Evolutionary conservation across 2,329 filamentous ascomycete genomes (phyloP).

Genomic region (Cladosporium cucumerinum): DNA sequence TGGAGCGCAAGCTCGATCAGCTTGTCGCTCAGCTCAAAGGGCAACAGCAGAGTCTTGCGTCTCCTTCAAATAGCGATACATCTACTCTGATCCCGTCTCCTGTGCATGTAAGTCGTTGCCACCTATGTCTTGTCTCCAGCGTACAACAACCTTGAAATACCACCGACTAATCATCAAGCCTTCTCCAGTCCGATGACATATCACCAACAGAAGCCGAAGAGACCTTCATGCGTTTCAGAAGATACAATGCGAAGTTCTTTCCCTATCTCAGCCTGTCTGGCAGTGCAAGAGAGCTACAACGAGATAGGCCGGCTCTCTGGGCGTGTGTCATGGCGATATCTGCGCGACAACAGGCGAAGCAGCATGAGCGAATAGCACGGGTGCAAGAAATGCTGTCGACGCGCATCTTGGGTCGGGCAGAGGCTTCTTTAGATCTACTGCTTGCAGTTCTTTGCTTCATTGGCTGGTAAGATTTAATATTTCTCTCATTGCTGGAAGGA

Average conservation of each 20-base stretch:
- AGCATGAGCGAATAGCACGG: constrained; percentile 24
- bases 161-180: neutral
- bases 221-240: neutral
- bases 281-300: constrained; percentile 27
- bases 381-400: constrained; percentile 29
- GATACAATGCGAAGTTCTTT: neutral
- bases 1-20: constrained; percentile 11
- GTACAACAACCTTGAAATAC: no score
- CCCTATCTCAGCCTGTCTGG: neutral
- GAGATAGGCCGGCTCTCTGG: constrained; percentile 40
- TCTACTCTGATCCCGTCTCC: neutral
- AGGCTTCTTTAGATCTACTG: constrained; percentile 31
- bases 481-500: no score
- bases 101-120: neutral
- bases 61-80: neutral
- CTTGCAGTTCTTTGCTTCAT: constrained; percentile 31
- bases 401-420: constrained; percentile 27
- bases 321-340: constrained; percentile 38
- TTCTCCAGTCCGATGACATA: constrained; percentile 1
- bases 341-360: constrained; percentile 24
- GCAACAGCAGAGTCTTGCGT: constrained; percentile 2
- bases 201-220: constrained; percentile 1
- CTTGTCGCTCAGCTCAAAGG: constrained; percentile 2
- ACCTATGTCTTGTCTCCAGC: neutral
- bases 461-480: constrained; percentile 24